Base-by-base conservation (phyloP, 75 land plant species). In the Picea sitchensis region DNA sequence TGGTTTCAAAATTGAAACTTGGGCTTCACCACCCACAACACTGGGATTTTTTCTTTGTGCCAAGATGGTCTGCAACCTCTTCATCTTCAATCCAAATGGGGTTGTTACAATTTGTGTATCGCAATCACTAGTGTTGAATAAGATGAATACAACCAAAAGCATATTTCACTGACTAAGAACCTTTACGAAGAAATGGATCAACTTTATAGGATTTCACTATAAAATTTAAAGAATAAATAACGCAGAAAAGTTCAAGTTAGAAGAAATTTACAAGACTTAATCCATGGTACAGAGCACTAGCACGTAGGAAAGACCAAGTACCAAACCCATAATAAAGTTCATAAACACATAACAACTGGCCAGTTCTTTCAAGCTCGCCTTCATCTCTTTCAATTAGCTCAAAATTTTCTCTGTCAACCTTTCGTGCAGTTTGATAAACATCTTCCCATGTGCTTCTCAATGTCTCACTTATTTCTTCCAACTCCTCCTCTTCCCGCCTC, bases 271-370 rank as follows among this genome's bases (percentile, higher is more conserved):
- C 99, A 64, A 96, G 86, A 77, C 95, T 91, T 76, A 96, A 65
- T 31, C 95, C 98, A 73, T 95, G 95, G 80, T 96, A 96, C 31
- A 94, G 71, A 51, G 94, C 83, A 68, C 91, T 89, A 79, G 95
- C 87, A 82, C 91, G 90, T 61, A 96, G 64, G 77, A 96, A 96
- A 58, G 90, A 87, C 98, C 98, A 96, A 7, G 95, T 87, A 71
- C 95, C 99, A 65, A 79, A 32, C 44, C 99, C 99, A 80, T 64
- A 76, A 61, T 90, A 96, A 23, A 92, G 82, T 79, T 96, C 99
- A 86, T 96, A 96, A n/a, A 96, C 94, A 73, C 91, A 92, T 41
- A 96, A 62, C 23, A 90, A 88, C 82, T 94, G 95, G 17, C 99
- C 98, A 34, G 84, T 90, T 79, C 99, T 92, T 80, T 90, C 94